Base-by-base conservation (phyloP, 495 filamentous ascomycete genomes). In the Talaromyces thailandensis region DNA sequence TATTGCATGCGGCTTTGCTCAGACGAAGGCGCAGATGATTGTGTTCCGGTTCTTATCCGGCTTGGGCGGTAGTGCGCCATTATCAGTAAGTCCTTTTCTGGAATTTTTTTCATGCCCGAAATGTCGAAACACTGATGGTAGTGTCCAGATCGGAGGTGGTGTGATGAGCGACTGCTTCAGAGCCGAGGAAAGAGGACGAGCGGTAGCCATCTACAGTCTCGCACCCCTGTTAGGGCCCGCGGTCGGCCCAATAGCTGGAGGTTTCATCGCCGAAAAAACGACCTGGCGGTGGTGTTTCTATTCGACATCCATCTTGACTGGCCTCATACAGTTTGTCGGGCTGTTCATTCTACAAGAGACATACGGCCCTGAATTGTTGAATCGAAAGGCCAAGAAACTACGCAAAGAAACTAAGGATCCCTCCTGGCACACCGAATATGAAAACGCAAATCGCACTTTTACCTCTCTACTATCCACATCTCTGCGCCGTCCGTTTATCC, bases 261-360 rank as follows among this genome's bases (percentile, higher is more conserved):
- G 79, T 1, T 88, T 88, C 70, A 88, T 92, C 37, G 79, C 86
- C 1, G 74, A 88, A 68, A 83, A 86, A 53, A 86, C 81, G 11
- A 85, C 79, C 1, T 90, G 88, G 88, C 77, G 86, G 40, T 91
- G 88, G 88, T 75, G 83, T 26, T 90, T 91, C 74, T 83, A 81
- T 69, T 73, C 80, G 7, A 84, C 83, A 8, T 81, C 85, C 1
- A 87, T 91, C 60, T 81, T 78, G 6, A 84, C 86, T 66, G 84
- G 68, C 2, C 23, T 84, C 9, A 81, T 92, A 62, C 88, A 90
- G 68, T 4, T 81, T 24, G 74, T 78, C 2, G 90, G 88, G 3
- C 61, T 91, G 4, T 83, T 90, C 68, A 84, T 84, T 67, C 79
- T 92, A 0, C 83, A 80, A 60, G 88, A 91, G 71, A 90, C 88